Base-by-base conservation (phyloP, 345 rosid species). In the Arabidopsis thaliana region DNA sequence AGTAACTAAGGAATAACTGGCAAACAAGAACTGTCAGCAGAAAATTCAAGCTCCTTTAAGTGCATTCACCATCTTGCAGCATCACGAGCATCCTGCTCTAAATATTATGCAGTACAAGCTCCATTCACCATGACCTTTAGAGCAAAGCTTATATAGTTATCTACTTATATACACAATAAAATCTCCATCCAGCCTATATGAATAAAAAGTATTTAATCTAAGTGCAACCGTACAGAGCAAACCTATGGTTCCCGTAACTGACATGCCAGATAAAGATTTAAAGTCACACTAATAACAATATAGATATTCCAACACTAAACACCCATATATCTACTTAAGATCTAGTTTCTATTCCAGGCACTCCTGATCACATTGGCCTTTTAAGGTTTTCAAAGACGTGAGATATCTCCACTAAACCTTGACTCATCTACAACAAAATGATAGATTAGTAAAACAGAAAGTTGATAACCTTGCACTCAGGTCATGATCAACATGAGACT, bases 401-500 rank as follows among this genome's bases (percentile, higher is more conserved):
- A 16, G 20, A 16, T 42, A 22, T 45, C 71, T 56, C 52, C 59
- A 37, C 12, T 49, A 34, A 61, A 45, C 23, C 59, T 24, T 25
- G 41, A 61, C 36, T 53, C 59, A 41, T 62, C 8, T 0, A 55
- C 28, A 52, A 56, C 23, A 28, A 34, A 14, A 48, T 40, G 44
- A 24, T 45, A 23, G 34, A 14, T n/a, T n/a, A 24, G 63, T 23
- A 33, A 42, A 16, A 45, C 65, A 58, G 60, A 74, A 22, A 42
- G 58, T 61, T 12, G 3, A 69, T 60, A 79, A 76, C 72, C 78
- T 82, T 82, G 76, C 28, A 65, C 59, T 67, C 82, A 82, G 79
- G 82, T 82, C 83, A 76, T 72, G 70, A 80, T 77, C 73, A 85
- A 73, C 77, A 76, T 34, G 59, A 81, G 56, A 77, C 60, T 42